These are phyloP conservation scores for Helianthus tuberosus DNA, from an alignment of 129 eudicot genomes.

Conservation along the genomic window DNA sequence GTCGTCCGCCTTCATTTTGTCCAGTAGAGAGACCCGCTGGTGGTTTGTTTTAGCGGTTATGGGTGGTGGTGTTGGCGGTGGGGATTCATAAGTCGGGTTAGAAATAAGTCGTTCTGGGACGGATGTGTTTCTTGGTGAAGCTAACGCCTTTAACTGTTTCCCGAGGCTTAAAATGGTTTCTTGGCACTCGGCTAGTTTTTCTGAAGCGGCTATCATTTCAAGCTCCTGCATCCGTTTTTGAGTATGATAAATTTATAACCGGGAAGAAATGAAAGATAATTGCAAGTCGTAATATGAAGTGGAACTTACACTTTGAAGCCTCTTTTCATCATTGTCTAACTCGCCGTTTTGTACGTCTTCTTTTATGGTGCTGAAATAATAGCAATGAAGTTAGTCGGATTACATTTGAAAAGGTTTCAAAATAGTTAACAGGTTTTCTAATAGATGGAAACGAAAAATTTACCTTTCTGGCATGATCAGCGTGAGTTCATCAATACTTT, in stretches of 20 bases:
- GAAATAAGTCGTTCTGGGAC: conserved; percentile 46
- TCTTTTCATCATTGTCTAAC: conserved; percentile 41
- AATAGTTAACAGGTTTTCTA: background rate
- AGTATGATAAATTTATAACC: background rate
- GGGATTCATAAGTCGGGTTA: conserved; percentile 39
- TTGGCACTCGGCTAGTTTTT: conserved; percentile 92
- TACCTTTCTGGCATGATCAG: conserved; percentile 57
- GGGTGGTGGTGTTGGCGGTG: conserved; percentile 29
- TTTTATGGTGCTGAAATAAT: conserved; percentile 49
- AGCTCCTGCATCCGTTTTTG: conserved; percentile 47
- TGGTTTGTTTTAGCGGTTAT: conserved; percentile 30
- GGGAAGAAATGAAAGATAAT: conserved; percentile 1
- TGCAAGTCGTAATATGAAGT: background rate
- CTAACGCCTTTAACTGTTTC: conserved; percentile 80
- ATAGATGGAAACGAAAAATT: background rate
- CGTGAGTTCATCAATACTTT: conserved; percentile 44
- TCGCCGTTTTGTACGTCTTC: conserved; percentile 32
- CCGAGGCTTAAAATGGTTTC: conserved; percentile 88
- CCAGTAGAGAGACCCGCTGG: conserved; percentile 67
- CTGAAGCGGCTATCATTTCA: conserved; percentile 87
- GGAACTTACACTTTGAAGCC: conserved; percentile 67
- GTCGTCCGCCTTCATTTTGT: conserved; percentile 89
- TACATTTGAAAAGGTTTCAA: background rate
- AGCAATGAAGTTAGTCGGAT: conserved; percentile 10
- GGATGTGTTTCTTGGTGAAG: conserved; percentile 58